Base-by-base conservation (phyloP, 345 rosid genomes). In the Lenwebbia sp. region DNA sequence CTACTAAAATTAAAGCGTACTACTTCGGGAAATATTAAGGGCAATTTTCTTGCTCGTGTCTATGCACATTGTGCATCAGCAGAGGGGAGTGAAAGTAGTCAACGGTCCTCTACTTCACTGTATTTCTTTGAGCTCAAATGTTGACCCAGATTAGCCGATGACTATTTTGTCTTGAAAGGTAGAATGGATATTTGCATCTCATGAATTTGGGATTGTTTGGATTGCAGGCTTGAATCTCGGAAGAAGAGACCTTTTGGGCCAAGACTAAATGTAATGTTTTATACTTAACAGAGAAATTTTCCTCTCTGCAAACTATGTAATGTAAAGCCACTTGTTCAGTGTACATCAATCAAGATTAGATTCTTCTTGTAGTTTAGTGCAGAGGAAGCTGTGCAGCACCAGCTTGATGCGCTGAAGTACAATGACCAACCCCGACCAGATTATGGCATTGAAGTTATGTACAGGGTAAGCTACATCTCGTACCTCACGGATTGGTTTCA, bases 221-320 rank as follows among this genome's bases (percentile, higher is more conserved):
- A 52, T 37, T 83, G 52, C 94, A 97, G 99, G 99, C 91, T 95
- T 88, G 94, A 97, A 90, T 92, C 96, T 53, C 92, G 95, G 23
- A 93, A 94, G 94, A 97, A 95, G 91, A 92, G 94, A 88, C 98
- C 96, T 51, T 94, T 95, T 91, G 99, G 98, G 12, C 98, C 99
- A 2, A 91, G 98, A 89, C 89, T 95, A 85, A 93, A 90, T 88
- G 99, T 97, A 95, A 78, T 91, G 41, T 54, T 82, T 30, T 85
- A 55, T n/a, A 50, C 37, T 47, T 50, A 47, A 57, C 56, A 74
- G 47, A 26, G 76, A 33, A 55, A 40, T 84, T 12, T 85, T 65
- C 78, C 85, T 84, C 19, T 12, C 81, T 19, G 81, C 81, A 70
- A 65, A 70, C 13, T 70, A 10, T 22, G 23, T 33, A 37, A 37